Percentiles rank a stretch among this genome's conserved stretches.
Evolutionary conservation across 1,139 yeast species (phyloP).

Genomic region (Taphrina wiesneri): DNA sequence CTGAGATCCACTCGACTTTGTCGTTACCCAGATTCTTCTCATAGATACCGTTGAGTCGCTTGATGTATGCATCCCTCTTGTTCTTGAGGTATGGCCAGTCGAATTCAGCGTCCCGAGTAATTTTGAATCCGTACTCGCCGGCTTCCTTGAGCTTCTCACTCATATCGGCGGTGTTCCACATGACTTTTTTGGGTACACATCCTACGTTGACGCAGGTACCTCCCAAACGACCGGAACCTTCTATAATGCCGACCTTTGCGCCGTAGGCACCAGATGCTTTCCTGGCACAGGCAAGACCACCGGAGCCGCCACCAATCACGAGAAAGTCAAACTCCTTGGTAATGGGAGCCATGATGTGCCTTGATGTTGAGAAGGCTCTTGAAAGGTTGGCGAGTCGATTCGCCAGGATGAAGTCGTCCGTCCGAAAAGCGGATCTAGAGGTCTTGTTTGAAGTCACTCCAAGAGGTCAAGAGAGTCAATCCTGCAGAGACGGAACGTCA

Average conservation of each 20-base stretch:
- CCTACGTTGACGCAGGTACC: conserved; percentile 99
- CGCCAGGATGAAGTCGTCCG: conserved; percentile 11
- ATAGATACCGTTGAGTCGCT: conserved; percentile 87
- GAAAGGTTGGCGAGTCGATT: conserved; percentile 25
- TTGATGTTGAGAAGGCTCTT: conserved; percentile 22
- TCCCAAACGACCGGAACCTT: conserved; percentile 72
- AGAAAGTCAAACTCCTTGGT: conserved; percentile 75
- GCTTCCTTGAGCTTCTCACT: conserved; percentile 76
- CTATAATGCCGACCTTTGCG: conserved; percentile 79
- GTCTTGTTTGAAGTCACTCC: not conserved
- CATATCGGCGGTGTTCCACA: conserved; percentile 96
- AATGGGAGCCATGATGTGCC: conserved; percentile 56
- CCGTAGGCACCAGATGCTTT: conserved; percentile 88
- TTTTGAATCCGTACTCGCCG: conserved; percentile 73
- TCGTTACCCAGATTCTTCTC: conserved; percentile 82
- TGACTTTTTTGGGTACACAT: conserved; percentile 96
- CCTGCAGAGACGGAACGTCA: too few relatives aligned
- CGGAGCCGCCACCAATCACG: conserved; percentile 99
- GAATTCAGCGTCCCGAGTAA: conserved; percentile 58
- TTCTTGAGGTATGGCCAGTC: conserved; percentile 78
- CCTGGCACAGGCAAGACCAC: conserved; percentile 97
- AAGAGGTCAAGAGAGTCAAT: too few relatives aligned
- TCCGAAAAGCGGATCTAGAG: not conserved
- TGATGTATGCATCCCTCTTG: conserved; percentile 88
- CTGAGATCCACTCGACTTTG: conserved; percentile 82